phyloP scores from a whole-genome alignment of 2,329 filamentous ascomycete species.

The Aspergillus clavatus region DNA sequence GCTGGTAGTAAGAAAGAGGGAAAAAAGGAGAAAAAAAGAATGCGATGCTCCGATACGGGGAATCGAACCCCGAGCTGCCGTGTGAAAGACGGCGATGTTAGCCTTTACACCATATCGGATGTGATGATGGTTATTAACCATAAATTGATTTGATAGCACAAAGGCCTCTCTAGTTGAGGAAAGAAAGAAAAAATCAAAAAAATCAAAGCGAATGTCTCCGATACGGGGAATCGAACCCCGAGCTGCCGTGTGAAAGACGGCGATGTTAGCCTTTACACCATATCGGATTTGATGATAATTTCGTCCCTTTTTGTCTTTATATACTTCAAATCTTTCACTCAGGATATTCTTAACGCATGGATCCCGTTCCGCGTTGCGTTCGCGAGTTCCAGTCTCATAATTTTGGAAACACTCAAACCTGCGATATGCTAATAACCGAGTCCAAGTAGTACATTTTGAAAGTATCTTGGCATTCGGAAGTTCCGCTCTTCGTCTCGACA shows the following conservation, averaged over 20 bases:
- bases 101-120: constrained; percentile 1
- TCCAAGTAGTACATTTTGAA: too few species aligned
- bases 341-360: too few species aligned
- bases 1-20: neutral
- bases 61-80: constrained; percentile 1
- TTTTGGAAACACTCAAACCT: too few species aligned
- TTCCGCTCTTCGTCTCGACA: too few species aligned
- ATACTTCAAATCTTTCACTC: constrained; percentile 14
- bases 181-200: neutral
- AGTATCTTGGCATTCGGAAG: too few species aligned
- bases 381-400: too few species aligned
- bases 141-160: too few species aligned
- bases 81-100: constrained; percentile 1
- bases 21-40: neutral
- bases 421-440: too few species aligned
- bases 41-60: neutral
- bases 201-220: constrained; percentile 16
- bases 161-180: too few species aligned
- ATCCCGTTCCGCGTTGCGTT: too few species aligned
- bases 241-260: constrained; percentile 13
- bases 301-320: constrained; percentile 4
- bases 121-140: neutral
- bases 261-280: constrained; percentile 11
- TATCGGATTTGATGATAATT: constrained; percentile 6
- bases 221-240: constrained; percentile 25